phyloP scores from a whole-genome alignment of 306 rosid species.

The Quercus variabilis region DNA sequence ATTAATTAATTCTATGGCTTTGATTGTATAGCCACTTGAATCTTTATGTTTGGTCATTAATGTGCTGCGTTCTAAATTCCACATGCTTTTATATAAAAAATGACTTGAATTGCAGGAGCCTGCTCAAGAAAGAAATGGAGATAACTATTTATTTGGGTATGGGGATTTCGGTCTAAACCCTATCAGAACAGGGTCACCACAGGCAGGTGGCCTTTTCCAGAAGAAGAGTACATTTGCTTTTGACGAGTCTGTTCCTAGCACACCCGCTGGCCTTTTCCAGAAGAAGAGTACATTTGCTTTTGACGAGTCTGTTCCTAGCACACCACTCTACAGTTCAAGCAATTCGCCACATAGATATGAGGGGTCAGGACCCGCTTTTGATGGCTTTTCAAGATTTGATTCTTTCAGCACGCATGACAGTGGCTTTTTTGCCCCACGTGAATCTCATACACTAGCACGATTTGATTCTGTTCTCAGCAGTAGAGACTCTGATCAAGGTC shows the following conservation, averaged over 20 bases:
- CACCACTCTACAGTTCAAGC: constrained; percentile 75
- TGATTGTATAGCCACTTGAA: not conserved
- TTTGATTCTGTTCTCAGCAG: constrained; percentile 75
- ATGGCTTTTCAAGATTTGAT: constrained; percentile 77
- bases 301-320: constrained; percentile 94
- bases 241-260: constrained; percentile 81
- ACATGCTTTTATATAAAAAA: not conserved
- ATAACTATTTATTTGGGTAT: constrained; percentile 64
- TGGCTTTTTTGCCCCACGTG: constrained; percentile 51
- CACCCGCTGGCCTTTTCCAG: constrained; percentile 36
- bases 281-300: constrained; percentile 66
- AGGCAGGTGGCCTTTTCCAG: constrained; percentile 41
- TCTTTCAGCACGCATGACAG: constrained; percentile 66
- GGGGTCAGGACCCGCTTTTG: constrained; percentile 63
- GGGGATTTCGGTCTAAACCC: constrained; percentile 82
- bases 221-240: constrained; percentile 66
- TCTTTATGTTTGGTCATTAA: not conserved
- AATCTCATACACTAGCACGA: constrained; percentile 32
- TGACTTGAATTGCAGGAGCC: constrained; percentile 39
- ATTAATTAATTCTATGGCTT: not conserved
- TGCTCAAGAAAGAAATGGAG: constrained; percentile 55
- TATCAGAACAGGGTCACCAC: constrained; percentile 67
- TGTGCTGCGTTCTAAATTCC: not conserved
- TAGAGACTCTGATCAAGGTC: constrained; percentile 64
- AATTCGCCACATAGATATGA: constrained; percentile 62